Percentiles rank a stretch among this genome's conserved stretches.
phyloP scores from a whole-genome alignment of 2,329 filamentous ascomycete species.

The Fusarium sp. region DNA sequence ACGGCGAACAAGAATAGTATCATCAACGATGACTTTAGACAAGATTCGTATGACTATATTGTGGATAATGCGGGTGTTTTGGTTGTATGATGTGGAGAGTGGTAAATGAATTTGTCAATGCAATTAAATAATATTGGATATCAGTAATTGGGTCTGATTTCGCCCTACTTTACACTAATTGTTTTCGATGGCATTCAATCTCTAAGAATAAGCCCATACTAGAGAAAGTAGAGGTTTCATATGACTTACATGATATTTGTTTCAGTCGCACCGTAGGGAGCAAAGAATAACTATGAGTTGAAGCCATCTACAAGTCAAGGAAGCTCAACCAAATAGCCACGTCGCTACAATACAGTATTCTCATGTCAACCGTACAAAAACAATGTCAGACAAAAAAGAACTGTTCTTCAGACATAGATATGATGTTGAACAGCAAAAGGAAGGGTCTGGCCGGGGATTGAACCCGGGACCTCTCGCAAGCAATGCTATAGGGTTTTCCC shows the following conservation, averaged over 20 bases:
- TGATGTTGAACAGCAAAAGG: slow-evolving; percentile 34
- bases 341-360: background rate
- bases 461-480: slow-evolving; percentile 61
- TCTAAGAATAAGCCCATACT: background rate
- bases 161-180: background rate
- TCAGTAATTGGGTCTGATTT: background rate
- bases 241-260: background rate
- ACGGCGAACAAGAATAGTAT: slow-evolving; percentile 49
- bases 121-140: background rate
- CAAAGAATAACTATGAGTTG: background rate
- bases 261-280: no score
- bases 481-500: slow-evolving; percentile 45
- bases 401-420: background rate
- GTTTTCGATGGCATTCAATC: no score
- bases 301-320: background rate
- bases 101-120: background rate
- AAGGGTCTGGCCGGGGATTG: slow-evolving; percentile 60
- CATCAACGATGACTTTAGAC: slow-evolving; percentile 56
- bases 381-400: background rate
- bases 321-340: background rate
- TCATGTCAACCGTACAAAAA: background rate
- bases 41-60: slow-evolving; percentile 48
- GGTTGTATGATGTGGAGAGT: slow-evolving; percentile 29
- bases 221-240: background rate
- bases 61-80: slow-evolving; percentile 42